These are phyloP conservation scores for Skeletonema tropicum DNA, from an alignment of 108 stramenopile genomes.

Conservation along the genomic window DNA sequence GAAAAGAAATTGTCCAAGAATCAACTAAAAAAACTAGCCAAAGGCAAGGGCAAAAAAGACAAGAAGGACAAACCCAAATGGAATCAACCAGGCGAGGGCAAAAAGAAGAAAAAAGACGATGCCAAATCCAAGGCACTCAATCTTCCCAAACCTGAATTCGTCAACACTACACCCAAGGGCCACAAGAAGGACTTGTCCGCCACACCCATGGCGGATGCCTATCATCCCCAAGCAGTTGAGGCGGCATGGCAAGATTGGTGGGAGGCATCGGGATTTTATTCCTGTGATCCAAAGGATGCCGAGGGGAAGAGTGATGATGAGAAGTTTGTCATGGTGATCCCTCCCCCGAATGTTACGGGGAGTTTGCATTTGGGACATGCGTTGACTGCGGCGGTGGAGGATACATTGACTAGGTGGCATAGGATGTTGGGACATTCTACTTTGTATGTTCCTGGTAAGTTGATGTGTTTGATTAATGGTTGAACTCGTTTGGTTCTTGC, in stretches of 20 bases:
- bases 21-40: slow-evolving; percentile 85
- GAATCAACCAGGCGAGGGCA: slow-evolving; percentile 59
- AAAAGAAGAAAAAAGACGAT: slow-evolving; percentile 77
- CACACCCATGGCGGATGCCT: slow-evolving; percentile 89
- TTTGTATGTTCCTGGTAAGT: slow-evolving; percentile 94
- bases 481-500: background rate
- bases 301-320: slow-evolving; percentile 65
- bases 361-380: slow-evolving; percentile 99
- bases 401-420: slow-evolving; percentile 97
- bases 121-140: slow-evolving; percentile 42
- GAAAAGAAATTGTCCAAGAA: slow-evolving; percentile 75
- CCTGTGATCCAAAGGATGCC: slow-evolving; percentile 81
- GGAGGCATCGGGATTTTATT: slow-evolving; percentile 93
- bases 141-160: slow-evolving; percentile 55
- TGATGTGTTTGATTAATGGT: slow-evolving; percentile 3
- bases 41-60: slow-evolving; percentile 66
- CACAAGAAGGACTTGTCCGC: slow-evolving; percentile 81
- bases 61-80: slow-evolving; percentile 90
- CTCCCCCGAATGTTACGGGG: slow-evolving; percentile 99
- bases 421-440: slow-evolving; percentile 98
- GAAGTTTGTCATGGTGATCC: slow-evolving; percentile 99
- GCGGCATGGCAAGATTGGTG: slow-evolving; percentile 99
- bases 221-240: slow-evolving; percentile 96
- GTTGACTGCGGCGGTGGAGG: slow-evolving; percentile 97
- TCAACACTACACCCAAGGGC: slow-evolving; percentile 88